Evolutionary conservation across 2,329 filamentous ascomycete genomes (phyloP).

Genomic region (Alternaria triticina): DNA sequence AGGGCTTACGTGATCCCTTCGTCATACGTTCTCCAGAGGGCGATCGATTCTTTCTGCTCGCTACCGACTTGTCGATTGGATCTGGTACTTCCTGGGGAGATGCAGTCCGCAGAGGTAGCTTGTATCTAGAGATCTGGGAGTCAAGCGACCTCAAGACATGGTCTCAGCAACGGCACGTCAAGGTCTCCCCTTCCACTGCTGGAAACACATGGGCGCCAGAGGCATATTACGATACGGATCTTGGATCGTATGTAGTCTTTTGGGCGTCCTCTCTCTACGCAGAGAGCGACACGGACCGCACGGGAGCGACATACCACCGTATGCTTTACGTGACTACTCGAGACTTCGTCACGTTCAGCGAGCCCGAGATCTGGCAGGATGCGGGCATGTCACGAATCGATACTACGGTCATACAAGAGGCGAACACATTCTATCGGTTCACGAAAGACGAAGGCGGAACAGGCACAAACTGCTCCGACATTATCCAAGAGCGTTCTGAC

Average conservation of each 20-base stretch:
- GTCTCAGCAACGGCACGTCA: constrained; percentile 58
- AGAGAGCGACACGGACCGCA: constrained; percentile 51
- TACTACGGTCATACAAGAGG: constrained; percentile 57
- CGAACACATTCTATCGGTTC: constrained; percentile 58
- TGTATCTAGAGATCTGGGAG: constrained; percentile 62
- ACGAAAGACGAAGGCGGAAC: constrained; percentile 62
- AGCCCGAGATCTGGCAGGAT: constrained; percentile 60
- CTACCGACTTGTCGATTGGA: constrained; percentile 62
- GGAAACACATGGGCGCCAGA: constrained; percentile 64
- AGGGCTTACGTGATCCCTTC: constrained; percentile 61
- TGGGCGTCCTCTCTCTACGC: constrained; percentile 58
- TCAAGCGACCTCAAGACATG: constrained; percentile 59
- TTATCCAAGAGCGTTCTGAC: constrained; percentile 60
- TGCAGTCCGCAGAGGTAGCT: constrained; percentile 56
- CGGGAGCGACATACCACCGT: constrained; percentile 56
- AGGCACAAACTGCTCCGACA: constrained; percentile 60
- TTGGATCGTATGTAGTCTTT: constrained; percentile 54
- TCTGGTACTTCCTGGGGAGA: constrained; percentile 61
- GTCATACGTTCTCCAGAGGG: constrained; percentile 60
- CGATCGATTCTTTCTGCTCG: constrained; percentile 59
- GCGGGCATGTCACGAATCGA: constrained; percentile 60
- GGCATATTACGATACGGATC: constrained; percentile 56
- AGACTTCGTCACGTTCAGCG: constrained; percentile 59
- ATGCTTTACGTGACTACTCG: constrained; percentile 61
- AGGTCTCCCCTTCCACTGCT: constrained; percentile 57